Evolutionary conservation across 768 basidiomycete species (phyloP).

Genomic region (Pholiota microspora): DNA sequence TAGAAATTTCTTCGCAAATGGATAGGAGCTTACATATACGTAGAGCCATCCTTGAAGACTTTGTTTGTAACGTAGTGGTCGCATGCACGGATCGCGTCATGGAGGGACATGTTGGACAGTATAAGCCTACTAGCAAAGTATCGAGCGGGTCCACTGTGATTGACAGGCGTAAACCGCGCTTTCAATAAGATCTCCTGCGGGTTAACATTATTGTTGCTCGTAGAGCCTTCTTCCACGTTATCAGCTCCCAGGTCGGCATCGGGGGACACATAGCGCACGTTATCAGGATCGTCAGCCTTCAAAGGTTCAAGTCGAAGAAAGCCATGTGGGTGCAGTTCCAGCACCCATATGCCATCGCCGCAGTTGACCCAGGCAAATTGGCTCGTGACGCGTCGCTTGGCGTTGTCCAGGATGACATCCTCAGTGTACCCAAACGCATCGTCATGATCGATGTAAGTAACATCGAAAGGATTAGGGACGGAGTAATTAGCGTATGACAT

Average conservation of each 20-base stretch:
- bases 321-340: conserved; percentile 74
- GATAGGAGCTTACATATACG: too few relatives aligned
- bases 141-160: background rate
- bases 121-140: background rate
- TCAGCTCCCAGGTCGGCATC: conserved; percentile 14
- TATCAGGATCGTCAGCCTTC: background rate
- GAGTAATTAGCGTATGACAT: background rate
- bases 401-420: conserved; percentile 45
- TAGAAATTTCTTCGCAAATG: too few relatives aligned
- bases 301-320: conserved; percentile 59
- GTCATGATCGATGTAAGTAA: conserved; percentile 77
- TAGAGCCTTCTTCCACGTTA: background rate
- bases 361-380: conserved; percentile 78
- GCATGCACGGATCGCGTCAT: conserved; percentile 1
- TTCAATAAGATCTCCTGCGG: background rate
- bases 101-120: background rate
- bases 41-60: background rate
- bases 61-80: background rate
- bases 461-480: conserved; percentile 45
- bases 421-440: conserved; percentile 64
- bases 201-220: background rate
- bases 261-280: background rate
- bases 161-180: background rate
- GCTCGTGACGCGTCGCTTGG: conserved; percentile 55
- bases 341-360: conserved; percentile 65